Evolutionary conservation across 441 rosid genomes (phyloP).

Genomic region (Pelargonium australe): DNA sequence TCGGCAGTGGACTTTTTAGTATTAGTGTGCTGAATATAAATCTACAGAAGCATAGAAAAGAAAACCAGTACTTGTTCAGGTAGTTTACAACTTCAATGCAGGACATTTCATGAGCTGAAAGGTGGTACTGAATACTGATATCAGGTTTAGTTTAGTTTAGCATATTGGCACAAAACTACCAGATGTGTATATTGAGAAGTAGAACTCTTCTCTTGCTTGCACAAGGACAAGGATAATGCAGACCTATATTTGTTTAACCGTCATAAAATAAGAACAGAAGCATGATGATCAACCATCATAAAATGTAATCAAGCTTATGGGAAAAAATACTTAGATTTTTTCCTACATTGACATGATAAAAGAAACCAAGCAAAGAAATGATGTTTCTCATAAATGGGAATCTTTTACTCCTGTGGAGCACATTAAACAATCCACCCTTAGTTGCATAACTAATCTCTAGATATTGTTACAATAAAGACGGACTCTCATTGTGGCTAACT

Average conservation of each 20-base stretch:
- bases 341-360: background rate
- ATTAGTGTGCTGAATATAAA: background rate
- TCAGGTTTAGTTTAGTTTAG: background rate
- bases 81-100: background rate
- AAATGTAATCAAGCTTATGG: background rate
- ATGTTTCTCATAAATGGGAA: background rate
- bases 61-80: background rate
- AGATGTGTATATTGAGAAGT: background rate
- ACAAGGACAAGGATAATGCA: background rate
- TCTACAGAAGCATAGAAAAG: background rate
- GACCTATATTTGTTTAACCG: background rate
- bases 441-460: slow-evolving; percentile 5
- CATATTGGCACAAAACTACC: background rate
- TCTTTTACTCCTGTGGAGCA: background rate
- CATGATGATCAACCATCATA: background rate
- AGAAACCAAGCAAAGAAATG: slow-evolving; percentile 2
- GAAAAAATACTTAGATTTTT: background rate
- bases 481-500: slow-evolving; percentile 4
- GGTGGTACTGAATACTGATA: background rate
- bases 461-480: slow-evolving; percentile 12
- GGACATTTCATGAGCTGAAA: background rate
- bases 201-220: background rate
- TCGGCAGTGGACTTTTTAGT: background rate
- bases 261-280: background rate
- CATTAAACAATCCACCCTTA: slow-evolving; percentile 7